A percentile compares a stretch with the other conserved stretches of the same genome.
Conservation (phyloP, 768 basidiomycete species). For the Leucogyrophana mollusca region DNA sequence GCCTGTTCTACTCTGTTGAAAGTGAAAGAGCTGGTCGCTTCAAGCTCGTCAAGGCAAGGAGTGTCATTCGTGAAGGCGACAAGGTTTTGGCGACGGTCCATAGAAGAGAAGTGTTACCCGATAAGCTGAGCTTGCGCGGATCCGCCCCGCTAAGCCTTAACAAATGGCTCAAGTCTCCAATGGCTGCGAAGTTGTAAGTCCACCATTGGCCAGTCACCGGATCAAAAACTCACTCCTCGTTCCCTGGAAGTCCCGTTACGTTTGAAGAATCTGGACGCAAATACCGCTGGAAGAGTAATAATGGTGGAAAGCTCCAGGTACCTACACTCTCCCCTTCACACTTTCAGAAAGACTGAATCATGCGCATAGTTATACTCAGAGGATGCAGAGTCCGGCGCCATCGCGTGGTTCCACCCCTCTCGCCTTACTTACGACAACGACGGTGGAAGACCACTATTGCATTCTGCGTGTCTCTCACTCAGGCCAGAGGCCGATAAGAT, state of each 20-base stretch:
- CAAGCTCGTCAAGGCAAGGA: too few relatives aligned
- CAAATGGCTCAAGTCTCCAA: constrained; percentile 3
- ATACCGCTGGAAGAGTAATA: background rate
- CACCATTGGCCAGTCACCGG: too few relatives aligned
- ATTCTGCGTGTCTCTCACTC: background rate
- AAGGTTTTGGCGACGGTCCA: constrained; percentile 1
- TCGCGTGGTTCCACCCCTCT: background rate
- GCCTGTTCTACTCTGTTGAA: background rate
- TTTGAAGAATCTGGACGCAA: constrained; percentile 1
- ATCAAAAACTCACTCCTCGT: too few relatives aligned
- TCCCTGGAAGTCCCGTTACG: background rate
- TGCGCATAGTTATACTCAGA: background rate
- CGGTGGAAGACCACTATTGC: too few relatives aligned
- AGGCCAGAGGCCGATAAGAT: background rate
- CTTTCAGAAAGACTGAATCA: too few relatives aligned
- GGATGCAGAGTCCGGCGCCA: background rate
- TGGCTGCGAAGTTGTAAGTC: background rate
- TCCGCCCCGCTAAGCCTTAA: background rate
- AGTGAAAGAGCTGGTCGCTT: background rate
- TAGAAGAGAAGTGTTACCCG: constrained; percentile 1
- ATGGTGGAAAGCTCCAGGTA: background rate
- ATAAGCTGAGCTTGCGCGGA: background rate
- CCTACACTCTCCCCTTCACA: background rate
- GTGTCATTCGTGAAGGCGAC: background rate
- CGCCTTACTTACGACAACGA: background rate